Base-by-base conservation (phyloP, 2,329 filamentous ascomycete species). In the Thielaviopsis ethacetica region DNA sequence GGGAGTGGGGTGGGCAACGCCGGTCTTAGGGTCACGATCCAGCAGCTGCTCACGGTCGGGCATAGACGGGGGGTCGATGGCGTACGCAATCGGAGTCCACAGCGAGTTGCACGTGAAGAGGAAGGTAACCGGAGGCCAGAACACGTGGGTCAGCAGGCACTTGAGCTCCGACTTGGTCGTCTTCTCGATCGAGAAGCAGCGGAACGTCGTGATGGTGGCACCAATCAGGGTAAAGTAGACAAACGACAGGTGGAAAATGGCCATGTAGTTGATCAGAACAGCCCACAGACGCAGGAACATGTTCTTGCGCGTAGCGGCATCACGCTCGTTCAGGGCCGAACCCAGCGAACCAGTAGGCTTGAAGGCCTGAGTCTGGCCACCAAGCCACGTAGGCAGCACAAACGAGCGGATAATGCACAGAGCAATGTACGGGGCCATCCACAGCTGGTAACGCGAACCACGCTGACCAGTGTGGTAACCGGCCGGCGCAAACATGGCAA, bases 371-470 rank as follows among this genome's bases (percentile, higher is more conserved):
- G 75, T 68, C 65, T 79, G 73, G 21, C 79, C 81, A 17, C 81
- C 81, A 17, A 83, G 75, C 79, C 79, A 82, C 7, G 66, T 74
- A 26, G 80, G 80, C 2, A 83, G 71, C 15, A 82, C 63, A 64
- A 83, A 83, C 1, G 79, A 75, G 2, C 78, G 78, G 56, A 82
- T 68, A 58, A 83, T 75, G 64, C 76, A 78, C 12, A 81, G 70
- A 0, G 78, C 77, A 61, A 81, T 78, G 67, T 81, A 83, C 0
- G 80, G 79, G 6, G 79, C 74, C 79, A 83, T 83, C 79, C 80
- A 83, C 27, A 83, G 70, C 67, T 81, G 76, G 62, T 77, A 77
- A 3, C 78, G 72, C 1, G 74, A 73, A 47, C 78, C 78, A 58
- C 79, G 73, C 66, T 81, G 78, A 3, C 78, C 79, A 12, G 77